Conservation (phyloP, 2,329 filamentous ascomycete species). For the Nectriaceae sp. region DNA sequence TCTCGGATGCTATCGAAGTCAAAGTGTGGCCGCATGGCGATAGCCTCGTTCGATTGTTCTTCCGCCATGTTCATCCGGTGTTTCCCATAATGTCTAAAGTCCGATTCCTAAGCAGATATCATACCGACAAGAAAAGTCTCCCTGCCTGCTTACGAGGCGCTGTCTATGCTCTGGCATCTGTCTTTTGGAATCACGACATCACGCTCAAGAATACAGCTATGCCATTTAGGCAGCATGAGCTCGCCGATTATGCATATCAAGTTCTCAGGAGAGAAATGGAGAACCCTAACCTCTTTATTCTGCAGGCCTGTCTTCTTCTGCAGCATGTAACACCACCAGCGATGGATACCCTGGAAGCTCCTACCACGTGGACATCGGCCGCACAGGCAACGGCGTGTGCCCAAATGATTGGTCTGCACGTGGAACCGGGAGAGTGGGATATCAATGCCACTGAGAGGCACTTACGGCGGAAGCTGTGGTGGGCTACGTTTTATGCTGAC, state of each 20-base stretch:
- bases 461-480: slow-evolving; percentile 47
- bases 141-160: slow-evolving; percentile 47
- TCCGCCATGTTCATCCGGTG: slow-evolving; percentile 46
- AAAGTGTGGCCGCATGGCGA: slow-evolving; percentile 43
- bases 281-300: slow-evolving; percentile 45
- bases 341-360: slow-evolving; percentile 49
- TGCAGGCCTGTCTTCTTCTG: slow-evolving; percentile 49
- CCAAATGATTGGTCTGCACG: slow-evolving; percentile 49
- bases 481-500: slow-evolving; percentile 44
- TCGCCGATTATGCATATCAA: slow-evolving; percentile 43
- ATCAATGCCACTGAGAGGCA: slow-evolving; percentile 45
- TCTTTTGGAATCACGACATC: slow-evolving; percentile 42
- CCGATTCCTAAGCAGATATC: slow-evolving; percentile 43
- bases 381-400: slow-evolving; percentile 46
- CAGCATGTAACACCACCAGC: slow-evolving; percentile 47
- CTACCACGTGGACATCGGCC: slow-evolving; percentile 45
- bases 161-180: slow-evolving; percentile 45
- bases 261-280: slow-evolving; percentile 48
- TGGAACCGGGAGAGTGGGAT: slow-evolving; percentile 44
- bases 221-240: slow-evolving; percentile 43
- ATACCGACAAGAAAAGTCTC: slow-evolving; percentile 38
- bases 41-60: slow-evolving; percentile 46
- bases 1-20: slow-evolving; percentile 45
- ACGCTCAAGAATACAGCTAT: slow-evolving; percentile 32
- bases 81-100: slow-evolving; percentile 47